Evolutionary conservation across 2,329 filamentous ascomycete genomes (phyloP).

Genomic region (Trichoderma hamatum): DNA sequence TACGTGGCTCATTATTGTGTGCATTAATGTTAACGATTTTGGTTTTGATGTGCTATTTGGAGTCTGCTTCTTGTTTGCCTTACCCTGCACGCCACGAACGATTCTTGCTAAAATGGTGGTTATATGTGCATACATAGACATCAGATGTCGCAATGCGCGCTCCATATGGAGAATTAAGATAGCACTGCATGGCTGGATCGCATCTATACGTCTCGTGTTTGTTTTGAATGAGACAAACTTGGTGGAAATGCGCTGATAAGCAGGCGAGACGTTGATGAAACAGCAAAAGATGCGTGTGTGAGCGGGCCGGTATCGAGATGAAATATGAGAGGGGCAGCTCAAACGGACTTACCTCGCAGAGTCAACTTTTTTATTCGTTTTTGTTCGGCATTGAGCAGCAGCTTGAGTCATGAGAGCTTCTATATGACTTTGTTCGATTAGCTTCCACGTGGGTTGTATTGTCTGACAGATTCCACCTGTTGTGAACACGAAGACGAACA

Average conservation of each 20-base stretch:
- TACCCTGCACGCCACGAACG: background rate
- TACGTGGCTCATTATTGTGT: background rate
- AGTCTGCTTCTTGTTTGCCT: background rate
- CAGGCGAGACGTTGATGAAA: slow-evolving; percentile 22
- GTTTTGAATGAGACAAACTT: background rate
- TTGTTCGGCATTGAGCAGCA: background rate
- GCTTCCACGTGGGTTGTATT: background rate
- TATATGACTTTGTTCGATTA: background rate
- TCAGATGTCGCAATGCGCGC: background rate
- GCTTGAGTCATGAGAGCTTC: background rate
- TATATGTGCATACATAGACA: background rate
- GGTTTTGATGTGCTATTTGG: background rate
- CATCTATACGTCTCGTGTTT: background rate
- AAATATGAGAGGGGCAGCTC: background rate
- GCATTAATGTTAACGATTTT: background rate
- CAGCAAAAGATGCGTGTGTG: slow-evolving; percentile 6
- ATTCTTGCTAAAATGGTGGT: background rate
- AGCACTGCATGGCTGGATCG: background rate
- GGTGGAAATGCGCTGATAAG: background rate
- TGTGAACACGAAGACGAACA: background rate
- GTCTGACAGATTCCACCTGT: background rate
- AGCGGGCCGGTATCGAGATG: background rate
- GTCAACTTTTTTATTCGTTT: background rate
- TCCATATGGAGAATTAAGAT: background rate
- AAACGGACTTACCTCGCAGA: background rate